A percentile compares a stretch with the other conserved stretches of the same genome.
phyloP scores from a whole-genome alignment of 108 stramenopile species.

The Bacterosira constricta region DNA sequence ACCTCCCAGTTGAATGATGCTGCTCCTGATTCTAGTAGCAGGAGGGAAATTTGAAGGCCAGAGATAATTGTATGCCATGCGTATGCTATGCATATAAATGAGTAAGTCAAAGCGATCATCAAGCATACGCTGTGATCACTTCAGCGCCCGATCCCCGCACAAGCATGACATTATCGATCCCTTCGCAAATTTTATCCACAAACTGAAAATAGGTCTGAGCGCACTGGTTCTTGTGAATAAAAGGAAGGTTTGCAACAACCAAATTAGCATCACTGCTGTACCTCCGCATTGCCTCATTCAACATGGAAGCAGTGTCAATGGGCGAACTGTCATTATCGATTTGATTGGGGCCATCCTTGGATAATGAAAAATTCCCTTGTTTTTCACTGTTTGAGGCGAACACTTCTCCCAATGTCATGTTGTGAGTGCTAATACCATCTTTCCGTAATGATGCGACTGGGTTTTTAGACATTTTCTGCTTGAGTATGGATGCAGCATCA shows the following conservation, averaged over 20 bases:
- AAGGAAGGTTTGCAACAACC: slow-evolving; percentile 82
- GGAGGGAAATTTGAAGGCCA: no score
- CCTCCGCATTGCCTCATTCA: slow-evolving; percentile 61
- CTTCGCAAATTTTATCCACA: slow-evolving; percentile 54
- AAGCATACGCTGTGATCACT: slow-evolving; percentile 75
- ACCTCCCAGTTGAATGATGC: no score
- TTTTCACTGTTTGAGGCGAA: slow-evolving; percentile 17
- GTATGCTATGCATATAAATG: no score
- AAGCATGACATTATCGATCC: slow-evolving; percentile 58
- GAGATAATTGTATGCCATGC: no score
- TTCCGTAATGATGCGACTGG: slow-evolving; percentile 34
- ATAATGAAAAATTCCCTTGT: no score
- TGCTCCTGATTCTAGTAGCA: no score
- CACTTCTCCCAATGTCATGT: slow-evolving; percentile 52
- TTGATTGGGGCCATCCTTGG: neutral
- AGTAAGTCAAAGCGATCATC: no score
- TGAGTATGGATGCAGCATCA: no score
- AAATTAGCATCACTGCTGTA: slow-evolving; percentile 59
- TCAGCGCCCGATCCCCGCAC: slow-evolving; percentile 77
- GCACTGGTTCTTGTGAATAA: slow-evolving; percentile 46
- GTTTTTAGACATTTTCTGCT: slow-evolving; percentile 6
- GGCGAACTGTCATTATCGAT: neutral
- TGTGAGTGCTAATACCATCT: slow-evolving; percentile 44
- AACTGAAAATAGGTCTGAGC: slow-evolving; percentile 60
- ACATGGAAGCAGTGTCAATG: slow-evolving; percentile 28